phyloP scores from a whole-genome alignment of 2,329 filamentous ascomycete genomes.

The Dendryphion nanum region DNA sequence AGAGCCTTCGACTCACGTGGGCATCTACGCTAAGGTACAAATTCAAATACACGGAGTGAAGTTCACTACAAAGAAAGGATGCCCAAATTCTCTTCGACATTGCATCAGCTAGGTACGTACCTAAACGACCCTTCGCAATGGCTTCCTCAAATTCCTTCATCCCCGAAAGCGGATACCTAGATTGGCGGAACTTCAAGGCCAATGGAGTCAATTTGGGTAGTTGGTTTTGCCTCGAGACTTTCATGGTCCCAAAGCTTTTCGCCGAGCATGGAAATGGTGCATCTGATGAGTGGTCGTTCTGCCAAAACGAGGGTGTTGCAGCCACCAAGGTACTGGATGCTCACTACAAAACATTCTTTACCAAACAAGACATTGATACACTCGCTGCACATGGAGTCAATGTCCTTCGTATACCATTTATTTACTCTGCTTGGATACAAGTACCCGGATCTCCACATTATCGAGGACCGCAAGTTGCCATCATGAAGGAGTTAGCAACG shows the following conservation, averaged over 20 bases:
- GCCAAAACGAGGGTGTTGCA: constrained; percentile 20
- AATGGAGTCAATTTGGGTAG: constrained; percentile 24
- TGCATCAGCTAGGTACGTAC: no score
- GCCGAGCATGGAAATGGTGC: constrained; percentile 7
- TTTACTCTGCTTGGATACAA: constrained; percentile 7
- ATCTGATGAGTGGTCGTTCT: constrained; percentile 35
- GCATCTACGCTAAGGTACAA: no score
- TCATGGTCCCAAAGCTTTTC: constrained; percentile 6
- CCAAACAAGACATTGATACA: constrained; percentile 4
- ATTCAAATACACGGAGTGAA: no score
- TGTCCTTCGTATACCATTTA: constrained; percentile 4
- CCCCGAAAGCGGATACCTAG: constrained; percentile 1
- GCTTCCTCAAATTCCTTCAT: background rate
- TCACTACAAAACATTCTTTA: constrained; percentile 28
- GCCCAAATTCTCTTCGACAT: no score
- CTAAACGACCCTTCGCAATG: no score
- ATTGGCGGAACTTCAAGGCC: constrained; percentile 10
- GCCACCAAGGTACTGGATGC: constrained; percentile 24
- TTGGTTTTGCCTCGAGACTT: constrained; percentile 19
- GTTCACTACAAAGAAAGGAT: no score
- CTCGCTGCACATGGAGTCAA: constrained; percentile 2
- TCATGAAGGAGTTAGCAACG: constrained; percentile 6
- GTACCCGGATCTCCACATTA: constrained; percentile 6
- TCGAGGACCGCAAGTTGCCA: constrained; percentile 1
- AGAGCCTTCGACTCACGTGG: background rate